Evolutionary conservation across 2,329 filamentous ascomycete genomes (phyloP).

Genomic region (Aspergillus texensis): DNA sequence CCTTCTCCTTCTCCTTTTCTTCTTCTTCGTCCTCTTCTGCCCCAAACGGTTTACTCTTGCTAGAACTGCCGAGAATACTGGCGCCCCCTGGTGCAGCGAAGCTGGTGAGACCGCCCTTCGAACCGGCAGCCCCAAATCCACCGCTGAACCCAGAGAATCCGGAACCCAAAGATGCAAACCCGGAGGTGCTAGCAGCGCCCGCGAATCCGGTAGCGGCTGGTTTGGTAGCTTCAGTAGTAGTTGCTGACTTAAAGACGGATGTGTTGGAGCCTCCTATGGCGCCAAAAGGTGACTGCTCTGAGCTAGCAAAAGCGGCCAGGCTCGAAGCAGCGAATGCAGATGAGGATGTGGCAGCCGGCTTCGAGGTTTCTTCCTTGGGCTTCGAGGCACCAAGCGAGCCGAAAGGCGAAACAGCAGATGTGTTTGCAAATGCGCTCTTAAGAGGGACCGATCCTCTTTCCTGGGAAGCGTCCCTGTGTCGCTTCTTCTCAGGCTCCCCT

Average conservation of each 20-base stretch:
- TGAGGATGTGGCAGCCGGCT: slow-evolving; percentile 50
- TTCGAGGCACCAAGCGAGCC: slow-evolving; percentile 36
- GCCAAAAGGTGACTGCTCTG: slow-evolving; percentile 66
- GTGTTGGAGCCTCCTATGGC: slow-evolving; percentile 52
- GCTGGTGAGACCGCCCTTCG: slow-evolving; percentile 57
- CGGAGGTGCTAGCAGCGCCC: slow-evolving; percentile 34
- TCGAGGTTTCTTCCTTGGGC: slow-evolving; percentile 24
- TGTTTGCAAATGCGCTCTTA: slow-evolving; percentile 47
- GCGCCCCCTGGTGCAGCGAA: slow-evolving; percentile 68
- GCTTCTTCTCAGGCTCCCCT: slow-evolving; percentile 46
- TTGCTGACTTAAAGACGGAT: slow-evolving; percentile 44
- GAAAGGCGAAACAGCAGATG: slow-evolving; percentile 48
- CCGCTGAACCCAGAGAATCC: slow-evolving; percentile 42
- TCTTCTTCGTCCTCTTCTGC: slow-evolving; percentile 62
- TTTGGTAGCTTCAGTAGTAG: slow-evolving; percentile 24
- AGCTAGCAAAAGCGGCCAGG: slow-evolving; percentile 67
- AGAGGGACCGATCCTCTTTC: slow-evolving; percentile 36
- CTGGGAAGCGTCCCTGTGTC: slow-evolving; percentile 46
- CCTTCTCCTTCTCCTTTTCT: slow-evolving; percentile 51
- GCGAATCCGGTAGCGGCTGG: slow-evolving; percentile 34
- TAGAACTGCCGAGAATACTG: slow-evolving; percentile 43
- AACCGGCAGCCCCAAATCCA: slow-evolving; percentile 54
- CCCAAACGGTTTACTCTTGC: slow-evolving; percentile 68
- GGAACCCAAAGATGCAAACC: slow-evolving; percentile 42
- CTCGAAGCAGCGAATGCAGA: slow-evolving; percentile 70